A percentile compares a stretch with the other conserved stretches of the same genome.
Evolutionary conservation across 2,329 filamentous ascomycete species (phyloP).

Genomic region (Cytospora mali): DNA sequence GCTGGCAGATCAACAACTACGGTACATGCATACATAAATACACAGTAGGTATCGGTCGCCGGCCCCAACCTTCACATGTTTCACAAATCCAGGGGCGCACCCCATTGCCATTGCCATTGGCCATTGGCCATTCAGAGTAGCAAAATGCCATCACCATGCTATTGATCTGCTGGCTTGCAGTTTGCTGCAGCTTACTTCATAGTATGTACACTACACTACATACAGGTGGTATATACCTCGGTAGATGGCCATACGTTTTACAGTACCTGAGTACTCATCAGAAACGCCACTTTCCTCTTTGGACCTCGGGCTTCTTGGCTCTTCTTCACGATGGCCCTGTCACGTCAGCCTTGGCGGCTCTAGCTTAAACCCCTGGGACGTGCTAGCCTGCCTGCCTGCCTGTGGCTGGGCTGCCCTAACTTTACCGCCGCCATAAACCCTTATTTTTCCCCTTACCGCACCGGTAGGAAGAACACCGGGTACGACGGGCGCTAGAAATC

Average conservation of each 20-base stretch:
- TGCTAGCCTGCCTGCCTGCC: neutral
- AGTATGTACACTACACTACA: neutral
- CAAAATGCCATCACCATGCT: neutral
- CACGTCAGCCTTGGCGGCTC: neutral
- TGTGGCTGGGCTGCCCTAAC: neutral
- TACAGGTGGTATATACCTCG: too few relatives aligned
- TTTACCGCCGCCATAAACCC: too few relatives aligned
- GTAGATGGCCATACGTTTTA: too few relatives aligned
- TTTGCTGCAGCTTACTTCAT: neutral
- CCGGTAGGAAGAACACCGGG: neutral
- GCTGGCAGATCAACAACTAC: neutral
- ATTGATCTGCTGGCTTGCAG: neutral
- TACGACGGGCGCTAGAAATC: neutral
- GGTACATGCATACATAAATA: too few relatives aligned
- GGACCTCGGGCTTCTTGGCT: neutral
- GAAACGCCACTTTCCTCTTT: neutral
- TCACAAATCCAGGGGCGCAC: neutral
- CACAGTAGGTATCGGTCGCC: too few relatives aligned
- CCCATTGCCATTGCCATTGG: neutral
- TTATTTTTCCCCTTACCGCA: neutral
- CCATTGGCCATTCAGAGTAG: neutral
- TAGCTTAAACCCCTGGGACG: too few relatives aligned
- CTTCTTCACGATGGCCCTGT: neutral
- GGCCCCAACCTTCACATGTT: neutral
- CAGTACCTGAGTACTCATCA: neutral